These are phyloP conservation scores for Pyracantha coccinea DNA, from an alignment of 331 rosid genomes.

Conservation along the genomic window DNA sequence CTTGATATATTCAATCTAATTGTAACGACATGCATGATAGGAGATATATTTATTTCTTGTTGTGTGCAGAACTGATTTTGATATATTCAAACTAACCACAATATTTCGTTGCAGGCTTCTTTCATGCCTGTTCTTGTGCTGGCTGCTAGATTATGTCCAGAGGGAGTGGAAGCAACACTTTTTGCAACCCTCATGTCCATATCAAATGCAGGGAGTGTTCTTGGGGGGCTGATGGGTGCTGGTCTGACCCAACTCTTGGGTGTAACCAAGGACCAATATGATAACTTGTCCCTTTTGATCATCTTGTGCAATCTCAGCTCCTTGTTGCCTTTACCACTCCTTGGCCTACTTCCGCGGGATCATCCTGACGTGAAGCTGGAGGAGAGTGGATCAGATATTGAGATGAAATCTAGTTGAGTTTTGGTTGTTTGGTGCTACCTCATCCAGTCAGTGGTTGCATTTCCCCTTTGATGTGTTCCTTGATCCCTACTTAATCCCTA, in stretches of 20 bases:
- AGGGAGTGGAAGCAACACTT: conserved; percentile 97
- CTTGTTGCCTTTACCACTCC: conserved; percentile 83
- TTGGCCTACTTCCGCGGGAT: conserved; percentile 77
- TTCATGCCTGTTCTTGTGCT: conserved; percentile 97
- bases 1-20: background rate
- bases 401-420: conserved; percentile 67
- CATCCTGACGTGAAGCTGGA: conserved; percentile 28
- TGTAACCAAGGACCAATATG: conserved; percentile 74
- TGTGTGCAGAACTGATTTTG: background rate
- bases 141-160: conserved; percentile 91
- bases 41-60: too few relatives aligned
- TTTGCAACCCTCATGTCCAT: conserved; percentile 97
- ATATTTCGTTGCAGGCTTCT: conserved; percentile 60
- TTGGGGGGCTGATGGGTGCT: conserved; percentile 93
- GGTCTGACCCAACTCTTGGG: conserved; percentile 83
- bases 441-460: background rate
- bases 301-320: conserved; percentile 91
- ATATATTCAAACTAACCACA: conserved; percentile 15
- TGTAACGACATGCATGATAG: background rate
- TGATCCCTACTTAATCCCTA: conserved; percentile 6
- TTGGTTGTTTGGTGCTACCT: conserved; percentile 5
- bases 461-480: background rate
- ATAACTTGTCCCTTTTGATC: conserved; percentile 64
- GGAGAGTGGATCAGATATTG: conserved; percentile 53
- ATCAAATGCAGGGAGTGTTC: conserved; percentile 83